Evolutionary conservation across 345 rosid genomes (phyloP).

Genomic region (Carallia brachiata): DNA sequence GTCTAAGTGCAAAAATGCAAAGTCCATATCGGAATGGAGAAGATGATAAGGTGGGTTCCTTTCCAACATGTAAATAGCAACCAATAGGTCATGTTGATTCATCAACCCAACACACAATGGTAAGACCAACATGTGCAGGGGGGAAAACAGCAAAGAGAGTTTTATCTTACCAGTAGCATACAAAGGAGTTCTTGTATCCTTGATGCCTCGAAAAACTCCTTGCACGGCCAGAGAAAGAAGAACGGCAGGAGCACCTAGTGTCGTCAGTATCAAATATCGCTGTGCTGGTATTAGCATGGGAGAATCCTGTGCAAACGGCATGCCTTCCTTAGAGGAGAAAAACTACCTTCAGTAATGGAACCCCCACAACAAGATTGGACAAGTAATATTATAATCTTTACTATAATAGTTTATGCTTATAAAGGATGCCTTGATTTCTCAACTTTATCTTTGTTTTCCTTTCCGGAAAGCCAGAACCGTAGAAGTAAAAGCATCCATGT

Average conservation of each 20-base stretch:
- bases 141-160: not conserved
- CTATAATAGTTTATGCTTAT: too few relatives aligned
- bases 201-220: not conserved
- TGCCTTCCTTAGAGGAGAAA: not conserved
- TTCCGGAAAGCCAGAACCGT: too few relatives aligned
- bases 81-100: too few relatives aligned
- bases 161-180: not conserved
- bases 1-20: too few relatives aligned
- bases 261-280: conserved; percentile 26
- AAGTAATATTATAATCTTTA: too few relatives aligned
- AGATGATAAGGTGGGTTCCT: too few relatives aligned
- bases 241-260: conserved; percentile 34
- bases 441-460: too few relatives aligned
- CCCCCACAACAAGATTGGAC: too few relatives aligned
- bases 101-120: not conserved
- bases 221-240: conserved; percentile 34
- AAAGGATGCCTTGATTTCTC: too few relatives aligned
- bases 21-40: too few relatives aligned
- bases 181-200: not conserved
- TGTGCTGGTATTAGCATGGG: conserved; percentile 32
- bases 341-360: not conserved
- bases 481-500: too few relatives aligned
- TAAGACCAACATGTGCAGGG: not conserved
- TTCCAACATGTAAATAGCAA: too few relatives aligned
- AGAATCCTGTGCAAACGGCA: conserved; percentile 20